phyloP scores from a whole-genome alignment of 2,329 filamentous ascomycete species.

The Alternaria consortialis region DNA sequence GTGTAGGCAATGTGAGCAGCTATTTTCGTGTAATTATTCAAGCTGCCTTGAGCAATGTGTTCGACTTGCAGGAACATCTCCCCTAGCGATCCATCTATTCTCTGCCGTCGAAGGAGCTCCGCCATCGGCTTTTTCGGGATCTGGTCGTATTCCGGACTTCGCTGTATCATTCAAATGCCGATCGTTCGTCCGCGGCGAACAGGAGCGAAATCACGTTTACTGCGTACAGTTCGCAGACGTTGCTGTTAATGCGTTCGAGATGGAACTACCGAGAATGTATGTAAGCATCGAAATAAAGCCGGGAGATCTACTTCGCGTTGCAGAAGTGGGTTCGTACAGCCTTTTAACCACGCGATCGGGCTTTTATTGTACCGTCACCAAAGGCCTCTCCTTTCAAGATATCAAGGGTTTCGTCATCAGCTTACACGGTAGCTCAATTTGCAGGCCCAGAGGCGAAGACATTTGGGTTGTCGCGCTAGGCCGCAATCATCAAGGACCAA shows the following conservation, averaged over 20 bases:
- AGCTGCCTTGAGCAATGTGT: background rate
- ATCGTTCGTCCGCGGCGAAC: background rate
- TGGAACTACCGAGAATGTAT: conserved; percentile 1
- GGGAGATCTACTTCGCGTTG: conserved; percentile 1
- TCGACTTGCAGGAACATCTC: background rate
- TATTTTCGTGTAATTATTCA: background rate
- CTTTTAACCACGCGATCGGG: background rate
- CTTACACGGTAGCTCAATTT: background rate
- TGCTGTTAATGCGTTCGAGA: background rate
- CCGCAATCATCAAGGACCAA: background rate
- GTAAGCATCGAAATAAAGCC: conserved; percentile 20
- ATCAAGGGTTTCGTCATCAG: background rate
- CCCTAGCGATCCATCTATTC: background rate
- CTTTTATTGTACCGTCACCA: background rate
- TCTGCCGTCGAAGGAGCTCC: background rate
- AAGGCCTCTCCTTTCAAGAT: background rate
- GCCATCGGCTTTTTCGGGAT: background rate
- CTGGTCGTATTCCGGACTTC: background rate
- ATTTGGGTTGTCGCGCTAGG: background rate
- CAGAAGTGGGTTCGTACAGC: background rate
- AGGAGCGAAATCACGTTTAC: background rate
- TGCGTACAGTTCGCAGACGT: background rate
- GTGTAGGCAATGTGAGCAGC: background rate
- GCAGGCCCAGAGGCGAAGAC: conserved; percentile 1
- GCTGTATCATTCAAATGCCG: conserved; percentile 2